Percentiles rank a stretch among this genome's conserved stretches.
phyloP scores from a whole-genome alignment of 495 filamentous ascomycete genomes.

The Tuber brumale region DNA sequence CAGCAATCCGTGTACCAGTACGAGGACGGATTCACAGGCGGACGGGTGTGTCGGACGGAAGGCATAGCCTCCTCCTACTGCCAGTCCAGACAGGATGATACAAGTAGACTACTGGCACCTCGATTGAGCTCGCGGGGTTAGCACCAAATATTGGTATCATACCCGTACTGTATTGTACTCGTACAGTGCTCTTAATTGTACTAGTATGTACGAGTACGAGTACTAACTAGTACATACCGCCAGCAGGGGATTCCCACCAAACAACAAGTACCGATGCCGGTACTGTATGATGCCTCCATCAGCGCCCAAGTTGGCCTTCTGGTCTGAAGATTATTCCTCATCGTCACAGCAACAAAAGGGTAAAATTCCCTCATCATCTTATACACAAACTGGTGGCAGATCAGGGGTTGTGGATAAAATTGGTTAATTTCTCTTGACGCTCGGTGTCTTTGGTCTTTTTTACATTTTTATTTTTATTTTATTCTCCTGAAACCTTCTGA shows the following conservation, averaged over 20 bases:
- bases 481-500: background rate
- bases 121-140: too few relatives aligned
- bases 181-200: too few relatives aligned
- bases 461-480: background rate
- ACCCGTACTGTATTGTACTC: too few relatives aligned
- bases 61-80: too few relatives aligned
- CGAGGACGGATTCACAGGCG: background rate
- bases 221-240: background rate
- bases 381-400: background rate
- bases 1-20: background rate
- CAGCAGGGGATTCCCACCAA: background rate
- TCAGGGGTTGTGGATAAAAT: background rate
- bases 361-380: background rate
- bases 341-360: background rate
- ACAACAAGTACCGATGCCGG: background rate
- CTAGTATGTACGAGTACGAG: too few relatives aligned
- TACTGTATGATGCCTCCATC: background rate
- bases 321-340: background rate
- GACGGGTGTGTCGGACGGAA: too few relatives aligned
- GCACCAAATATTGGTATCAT: too few relatives aligned
- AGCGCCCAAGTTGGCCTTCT: background rate
- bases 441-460: background rate
- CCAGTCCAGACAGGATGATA: background rate
- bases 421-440: background rate
- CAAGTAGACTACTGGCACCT: background rate